Evolutionary conservation across 2,329 filamentous ascomycete genomes (phyloP).

Genomic region (Metarhizium robertsii): DNA sequence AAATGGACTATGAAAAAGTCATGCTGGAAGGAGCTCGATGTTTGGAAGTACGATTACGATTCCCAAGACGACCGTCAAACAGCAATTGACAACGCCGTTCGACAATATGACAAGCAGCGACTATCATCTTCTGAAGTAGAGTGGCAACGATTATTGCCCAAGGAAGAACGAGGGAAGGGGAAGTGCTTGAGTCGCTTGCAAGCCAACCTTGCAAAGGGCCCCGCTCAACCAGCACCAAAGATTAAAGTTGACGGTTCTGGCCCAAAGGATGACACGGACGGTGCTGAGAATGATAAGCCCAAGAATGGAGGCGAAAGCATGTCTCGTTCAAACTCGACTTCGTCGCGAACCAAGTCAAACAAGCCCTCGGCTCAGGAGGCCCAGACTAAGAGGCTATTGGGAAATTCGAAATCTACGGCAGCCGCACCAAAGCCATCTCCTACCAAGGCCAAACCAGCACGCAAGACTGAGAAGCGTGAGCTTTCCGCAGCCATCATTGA

Average conservation of each 20-base stretch:
- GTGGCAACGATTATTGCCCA: constrained; percentile 52
- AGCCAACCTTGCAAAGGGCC: constrained; percentile 45
- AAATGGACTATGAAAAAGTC: constrained; percentile 48
- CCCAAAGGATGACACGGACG: constrained; percentile 27
- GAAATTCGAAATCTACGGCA: constrained; percentile 24
- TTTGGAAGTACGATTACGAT: constrained; percentile 52
- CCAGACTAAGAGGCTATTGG: constrained; percentile 45
- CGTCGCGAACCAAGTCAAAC: constrained; percentile 43
- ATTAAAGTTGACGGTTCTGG: constrained; percentile 35
- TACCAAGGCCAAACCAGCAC: constrained; percentile 29
- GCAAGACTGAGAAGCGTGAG: constrained; percentile 30
- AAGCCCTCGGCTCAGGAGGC: constrained; percentile 44
- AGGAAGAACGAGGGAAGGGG: constrained; percentile 47
- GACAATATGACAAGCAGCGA: constrained; percentile 49
- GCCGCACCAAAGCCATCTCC: constrained; percentile 24
- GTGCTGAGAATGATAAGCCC: constrained; percentile 18
- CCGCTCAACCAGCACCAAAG: constrained; percentile 37
- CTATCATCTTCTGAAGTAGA: constrained; percentile 45
- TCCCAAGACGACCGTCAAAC: constrained; percentile 45
- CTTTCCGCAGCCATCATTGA: constrained; percentile 48
- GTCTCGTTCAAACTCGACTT: constrained; percentile 42
- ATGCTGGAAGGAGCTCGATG: constrained; percentile 55
- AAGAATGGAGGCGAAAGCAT: constrained; percentile 30
- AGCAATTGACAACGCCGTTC: constrained; percentile 52
- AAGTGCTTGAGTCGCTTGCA: constrained; percentile 54